Conservation (phyloP, 2,329 filamentous ascomycete genomes). For the Aspergillus spinulosporus region DNA sequence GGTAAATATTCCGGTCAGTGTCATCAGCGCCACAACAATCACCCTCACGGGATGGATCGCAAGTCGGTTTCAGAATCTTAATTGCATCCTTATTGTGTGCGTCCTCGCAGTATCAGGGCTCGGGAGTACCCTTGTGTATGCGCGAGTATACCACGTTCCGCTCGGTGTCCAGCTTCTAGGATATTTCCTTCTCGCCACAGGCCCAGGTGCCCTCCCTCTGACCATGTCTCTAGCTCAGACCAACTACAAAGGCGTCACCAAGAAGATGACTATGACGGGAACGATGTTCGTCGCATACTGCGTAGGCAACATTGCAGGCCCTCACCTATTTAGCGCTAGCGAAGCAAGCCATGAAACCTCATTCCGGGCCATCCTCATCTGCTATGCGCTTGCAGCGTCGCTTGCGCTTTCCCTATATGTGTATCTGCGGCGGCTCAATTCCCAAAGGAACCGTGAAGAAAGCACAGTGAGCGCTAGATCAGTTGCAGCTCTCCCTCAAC, state of each 20-base stretch:
- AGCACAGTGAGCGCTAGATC: constrained; percentile 24
- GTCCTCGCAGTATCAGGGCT: constrained; percentile 55
- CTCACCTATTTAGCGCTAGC: constrained; percentile 54
- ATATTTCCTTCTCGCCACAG: constrained; percentile 59
- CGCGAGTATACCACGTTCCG: constrained; percentile 39
- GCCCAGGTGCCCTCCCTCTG: constrained; percentile 57
- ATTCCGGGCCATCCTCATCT: constrained; percentile 58
- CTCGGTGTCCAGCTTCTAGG: constrained; percentile 54
- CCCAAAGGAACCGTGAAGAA: constrained; percentile 45
- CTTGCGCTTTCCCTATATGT: constrained; percentile 48
- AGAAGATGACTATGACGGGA: constrained; percentile 61
- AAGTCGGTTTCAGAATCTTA: constrained; percentile 7
- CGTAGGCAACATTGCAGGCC: constrained; percentile 57
- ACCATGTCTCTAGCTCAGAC: constrained; percentile 57
- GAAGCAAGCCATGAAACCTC: constrained; percentile 56
- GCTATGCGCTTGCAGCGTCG: constrained; percentile 54
- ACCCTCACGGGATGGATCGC: constrained; percentile 18
- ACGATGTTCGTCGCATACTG: constrained; percentile 59
- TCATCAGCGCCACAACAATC: constrained; percentile 40
- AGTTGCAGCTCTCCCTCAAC: constrained; percentile 43
- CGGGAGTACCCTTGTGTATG: constrained; percentile 57
- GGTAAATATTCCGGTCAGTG: constrained; percentile 60
- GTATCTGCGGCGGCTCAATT: constrained; percentile 53
- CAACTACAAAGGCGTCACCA: constrained; percentile 59
- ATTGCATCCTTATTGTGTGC: constrained; percentile 44